These are phyloP conservation scores for Colletotrichum gloeosporioides DNA, from an alignment of 2,329 filamentous ascomycete species.

Conservation along the genomic window DNA sequence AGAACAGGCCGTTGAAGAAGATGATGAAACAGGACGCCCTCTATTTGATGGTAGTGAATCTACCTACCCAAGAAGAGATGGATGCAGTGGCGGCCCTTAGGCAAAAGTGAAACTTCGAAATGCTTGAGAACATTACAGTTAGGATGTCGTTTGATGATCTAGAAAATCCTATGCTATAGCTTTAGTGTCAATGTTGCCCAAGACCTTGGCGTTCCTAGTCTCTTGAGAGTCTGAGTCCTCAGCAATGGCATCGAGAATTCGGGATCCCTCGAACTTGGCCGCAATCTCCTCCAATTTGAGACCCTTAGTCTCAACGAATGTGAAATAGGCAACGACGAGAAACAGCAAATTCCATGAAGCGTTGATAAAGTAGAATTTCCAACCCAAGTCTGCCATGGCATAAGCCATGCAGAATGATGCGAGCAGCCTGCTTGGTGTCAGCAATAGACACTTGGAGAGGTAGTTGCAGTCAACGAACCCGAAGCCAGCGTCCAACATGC, in stretches of 20 bases:
- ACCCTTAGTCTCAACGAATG: slow-evolving; percentile 34
- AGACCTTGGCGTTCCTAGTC: background rate
- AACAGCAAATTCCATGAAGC: slow-evolving; percentile 31
- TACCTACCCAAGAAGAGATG: background rate
- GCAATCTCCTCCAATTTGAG: slow-evolving; percentile 32
- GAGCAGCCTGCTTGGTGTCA: slow-evolving; percentile 22
- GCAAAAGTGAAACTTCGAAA: background rate
- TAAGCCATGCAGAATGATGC: slow-evolving; percentile 33
- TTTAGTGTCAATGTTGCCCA: background rate
- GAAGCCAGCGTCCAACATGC: slow-evolving; percentile 30
- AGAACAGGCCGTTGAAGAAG: background rate
- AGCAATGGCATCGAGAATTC: background rate
- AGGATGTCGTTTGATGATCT: background rate
- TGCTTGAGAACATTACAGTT: background rate
- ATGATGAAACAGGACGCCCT: background rate
- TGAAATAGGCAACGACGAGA: slow-evolving; percentile 28
- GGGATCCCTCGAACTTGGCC: slow-evolving; percentile 27
- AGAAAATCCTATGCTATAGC: background rate
- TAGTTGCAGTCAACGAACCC: slow-evolving; percentile 26
- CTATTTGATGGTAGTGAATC: background rate
- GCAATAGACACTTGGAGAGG: background rate
- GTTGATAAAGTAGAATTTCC: slow-evolving; percentile 37
- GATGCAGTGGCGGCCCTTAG: background rate
- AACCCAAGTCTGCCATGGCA: slow-evolving; percentile 31
- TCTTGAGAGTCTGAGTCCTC: background rate